These are phyloP conservation scores for Coemansia sp. DNA, from an alignment of 192 early-diverging fungal species.

Conservation along the genomic window DNA sequence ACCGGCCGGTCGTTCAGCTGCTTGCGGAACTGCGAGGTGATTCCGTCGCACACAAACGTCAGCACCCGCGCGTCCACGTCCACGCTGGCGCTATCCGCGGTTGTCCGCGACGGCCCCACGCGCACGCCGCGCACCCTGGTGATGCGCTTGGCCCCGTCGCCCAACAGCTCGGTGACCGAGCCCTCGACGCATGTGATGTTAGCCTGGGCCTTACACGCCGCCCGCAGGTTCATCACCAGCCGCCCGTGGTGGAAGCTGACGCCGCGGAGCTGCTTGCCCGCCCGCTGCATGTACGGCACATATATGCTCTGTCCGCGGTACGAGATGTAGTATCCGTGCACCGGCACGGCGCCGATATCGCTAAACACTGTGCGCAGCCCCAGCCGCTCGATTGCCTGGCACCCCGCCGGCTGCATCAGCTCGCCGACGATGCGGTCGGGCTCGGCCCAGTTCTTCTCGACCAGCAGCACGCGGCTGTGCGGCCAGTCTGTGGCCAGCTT, in stretches of 20 bases:
- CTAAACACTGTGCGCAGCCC: slow-evolving; percentile 72
- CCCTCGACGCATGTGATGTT: slow-evolving; percentile 74
- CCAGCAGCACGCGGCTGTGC: slow-evolving; percentile 48
- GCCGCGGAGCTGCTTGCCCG: slow-evolving; percentile 55
- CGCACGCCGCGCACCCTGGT: slow-evolving; percentile 19
- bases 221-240: slow-evolving; percentile 81
- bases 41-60: slow-evolving; percentile 89
- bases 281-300: slow-evolving; percentile 65
- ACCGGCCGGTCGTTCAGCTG: slow-evolving; percentile 17
- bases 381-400: slow-evolving; percentile 71
- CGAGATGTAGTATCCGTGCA: slow-evolving; percentile 84
- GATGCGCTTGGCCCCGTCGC: slow-evolving; percentile 9
- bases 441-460: slow-evolving; percentile 85
- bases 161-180: slow-evolving; percentile 66
- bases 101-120: slow-evolving; percentile 8
- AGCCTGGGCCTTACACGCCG: slow-evolving; percentile 52
- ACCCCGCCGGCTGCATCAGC: slow-evolving; percentile 91
- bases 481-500: slow-evolving; percentile 71
- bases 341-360: slow-evolving; percentile 78
- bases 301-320: slow-evolving; percentile 58
- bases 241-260: slow-evolving; percentile 91
- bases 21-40: slow-evolving; percentile 90
- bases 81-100: slow-evolving; percentile 8
- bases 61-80: slow-evolving; percentile 48
- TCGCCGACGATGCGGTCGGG: slow-evolving; percentile 99